A percentile compares a stretch with the other conserved stretches of the same genome.
These are phyloP conservation scores for Astragalus glycyphyllos DNA, from an alignment of 306 rosid species.

Conservation along the genomic window DNA sequence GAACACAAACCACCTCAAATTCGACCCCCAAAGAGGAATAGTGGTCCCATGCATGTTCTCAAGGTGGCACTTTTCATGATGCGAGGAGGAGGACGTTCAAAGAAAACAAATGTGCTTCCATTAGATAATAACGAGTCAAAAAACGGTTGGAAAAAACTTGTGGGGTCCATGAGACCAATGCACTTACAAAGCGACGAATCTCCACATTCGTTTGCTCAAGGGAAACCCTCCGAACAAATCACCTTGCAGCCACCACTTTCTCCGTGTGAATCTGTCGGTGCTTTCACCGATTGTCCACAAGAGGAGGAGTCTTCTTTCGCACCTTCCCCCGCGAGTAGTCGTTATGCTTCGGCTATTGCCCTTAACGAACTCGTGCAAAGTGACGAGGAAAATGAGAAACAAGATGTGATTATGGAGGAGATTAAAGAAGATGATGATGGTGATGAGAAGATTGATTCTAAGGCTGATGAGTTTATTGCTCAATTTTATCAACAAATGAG, in stretches of 20 bases:
- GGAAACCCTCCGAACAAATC: neutral
- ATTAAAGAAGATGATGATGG: slow-evolving; percentile 49
- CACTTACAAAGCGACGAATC: slow-evolving; percentile 56
- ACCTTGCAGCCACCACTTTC: neutral
- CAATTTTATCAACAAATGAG: slow-evolving; percentile 70
- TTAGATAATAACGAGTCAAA: slow-evolving; percentile 39
- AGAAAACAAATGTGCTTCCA: slow-evolving; percentile 25
- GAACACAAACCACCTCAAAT: neutral
- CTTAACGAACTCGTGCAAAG: slow-evolving; percentile 53
- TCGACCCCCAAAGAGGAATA: slow-evolving; percentile 29
- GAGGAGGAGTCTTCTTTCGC: slow-evolving; percentile 4
- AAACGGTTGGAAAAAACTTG: slow-evolving; percentile 48
- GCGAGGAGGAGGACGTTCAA: slow-evolving; percentile 41
- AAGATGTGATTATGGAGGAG: neutral
- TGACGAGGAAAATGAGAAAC: slow-evolving; percentile 26
- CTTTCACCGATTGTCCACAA: neutral
- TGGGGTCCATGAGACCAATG: slow-evolving; percentile 68
- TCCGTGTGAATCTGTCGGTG: neutral
- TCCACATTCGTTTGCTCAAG: neutral
- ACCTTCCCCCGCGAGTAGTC: slow-evolving; percentile 37
- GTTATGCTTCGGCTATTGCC: slow-evolving; percentile 58
- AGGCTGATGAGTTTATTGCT: slow-evolving; percentile 80
- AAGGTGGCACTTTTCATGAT: slow-evolving; percentile 56
- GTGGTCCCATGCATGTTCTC: slow-evolving; percentile 40
- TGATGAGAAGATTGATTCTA: slow-evolving; percentile 68